phyloP scores from a whole-genome alignment of 805 yeast genomes.

The Kodamaea lidongshanica region DNA sequence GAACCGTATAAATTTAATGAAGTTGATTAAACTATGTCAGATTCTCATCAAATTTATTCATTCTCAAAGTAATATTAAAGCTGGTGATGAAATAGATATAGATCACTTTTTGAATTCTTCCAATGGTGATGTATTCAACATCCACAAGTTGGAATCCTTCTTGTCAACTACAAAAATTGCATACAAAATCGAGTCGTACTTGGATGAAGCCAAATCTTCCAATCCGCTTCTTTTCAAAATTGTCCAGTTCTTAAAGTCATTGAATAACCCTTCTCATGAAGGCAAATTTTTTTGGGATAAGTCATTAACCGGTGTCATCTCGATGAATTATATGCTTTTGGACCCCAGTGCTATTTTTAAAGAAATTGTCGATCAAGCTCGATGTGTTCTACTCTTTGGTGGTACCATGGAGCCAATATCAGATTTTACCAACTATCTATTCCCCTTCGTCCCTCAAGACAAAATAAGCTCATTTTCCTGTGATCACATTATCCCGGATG shows the following conservation, averaged over 20 bases:
- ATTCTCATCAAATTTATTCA: conserved; percentile 45
- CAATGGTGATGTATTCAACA: conserved; percentile 66
- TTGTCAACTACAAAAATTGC: conserved; percentile 68
- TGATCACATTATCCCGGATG: conserved; percentile 75
- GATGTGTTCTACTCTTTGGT: conserved; percentile 78
- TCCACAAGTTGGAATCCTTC: conserved; percentile 60
- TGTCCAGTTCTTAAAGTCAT: conserved; percentile 53
- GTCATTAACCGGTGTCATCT: conserved; percentile 18
- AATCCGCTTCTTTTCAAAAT: conserved; percentile 62
- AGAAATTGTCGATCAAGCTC: conserved; percentile 57
- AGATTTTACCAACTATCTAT: conserved; percentile 62
- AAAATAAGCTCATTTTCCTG: conserved; percentile 57
- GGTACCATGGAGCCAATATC: conserved; percentile 90
- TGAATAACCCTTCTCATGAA: conserved; percentile 70
- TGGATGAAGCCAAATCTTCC: conserved; percentile 31
- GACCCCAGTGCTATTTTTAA: conserved; percentile 73
- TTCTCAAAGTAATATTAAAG: conserved; percentile 18
- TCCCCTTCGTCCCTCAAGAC: conserved; percentile 44
- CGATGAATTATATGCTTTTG: conserved; percentile 62
- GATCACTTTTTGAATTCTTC: conserved; percentile 51
- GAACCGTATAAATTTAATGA: conserved; percentile 64
- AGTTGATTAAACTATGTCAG: conserved; percentile 52
- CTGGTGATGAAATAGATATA: conserved; percentile 51
- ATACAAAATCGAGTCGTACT: conserved; percentile 71
- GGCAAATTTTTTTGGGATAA: conserved; percentile 71